Base-by-base conservation (phyloP, 78 protist genomes). In the Dictyostelium firmibasis region DNA sequence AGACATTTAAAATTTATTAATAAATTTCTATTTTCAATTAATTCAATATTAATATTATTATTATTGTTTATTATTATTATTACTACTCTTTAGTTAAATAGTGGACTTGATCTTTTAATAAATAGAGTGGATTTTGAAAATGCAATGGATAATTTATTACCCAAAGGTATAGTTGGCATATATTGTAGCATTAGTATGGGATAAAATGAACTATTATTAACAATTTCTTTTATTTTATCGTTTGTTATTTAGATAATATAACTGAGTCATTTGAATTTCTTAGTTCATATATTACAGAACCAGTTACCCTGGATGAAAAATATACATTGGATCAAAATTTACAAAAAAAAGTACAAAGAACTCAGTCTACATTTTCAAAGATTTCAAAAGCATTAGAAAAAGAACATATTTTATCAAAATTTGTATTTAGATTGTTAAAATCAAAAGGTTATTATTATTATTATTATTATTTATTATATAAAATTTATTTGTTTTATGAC, bases 261-360 rank as follows among this genome's bases (percentile, higher is more conserved):
- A 38, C 29, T 3, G 86, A 78, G 27, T 89, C 94, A 78, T 81
- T 64, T 81, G n/a, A 81, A 62, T 89, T 89, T 81, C 41, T 89
- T 25, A 31, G 81, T 25, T 18, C 57, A 31, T 81, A 69, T 89
- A 81, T 89, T 33, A 20, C 78, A 31, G 79, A 60, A 41, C 92
- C 94, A 81, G 38, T 13, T 41, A 4, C 87, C 31, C n/a, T 89
- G 5, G 94, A 89, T 36, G 84, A 81, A 18, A 13, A 33, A 25
- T 50, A 69, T 86, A 27, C n/a, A 13, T 41, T 89, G 41, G 94
- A 89, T 13, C 75, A 81, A 64, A 18, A 18, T 23, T 47, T 89
- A n/a, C 94, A 89, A 60, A 75, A 81, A 79, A 69, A 78, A 64
- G 60, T 89, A 5, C 84, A 89, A 81, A 89, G 57, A 33, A 89